phyloP scores from a whole-genome alignment of 176 grass and related monocot species.

The Aegilops longissima region DNA sequence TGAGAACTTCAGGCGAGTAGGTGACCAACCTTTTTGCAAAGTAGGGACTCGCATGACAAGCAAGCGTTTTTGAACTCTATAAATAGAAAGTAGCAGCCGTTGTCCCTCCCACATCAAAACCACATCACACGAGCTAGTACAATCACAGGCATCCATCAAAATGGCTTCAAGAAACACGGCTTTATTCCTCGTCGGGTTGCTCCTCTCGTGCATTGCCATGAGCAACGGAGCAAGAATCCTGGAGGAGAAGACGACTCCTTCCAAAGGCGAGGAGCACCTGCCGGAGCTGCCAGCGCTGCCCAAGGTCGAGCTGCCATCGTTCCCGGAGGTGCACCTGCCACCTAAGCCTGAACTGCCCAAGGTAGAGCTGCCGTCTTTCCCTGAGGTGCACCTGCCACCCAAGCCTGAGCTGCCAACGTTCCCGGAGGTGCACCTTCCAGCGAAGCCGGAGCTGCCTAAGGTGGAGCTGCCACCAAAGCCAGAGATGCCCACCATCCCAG shows the following conservation, averaged over 20 bases:
- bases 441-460: not conserved
- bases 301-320: slow-evolving; percentile 23
- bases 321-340: slow-evolving; percentile 10
- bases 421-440: not conserved
- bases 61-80: not conserved
- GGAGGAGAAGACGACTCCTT: not conserved
- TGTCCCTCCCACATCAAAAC: not conserved
- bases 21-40: not conserved
- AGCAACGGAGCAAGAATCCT: slow-evolving; percentile 18
- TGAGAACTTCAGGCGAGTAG: not conserved
- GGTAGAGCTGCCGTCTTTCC: slow-evolving; percentile 21
- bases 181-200: not conserved
- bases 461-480: not conserved
- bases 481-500: not conserved
- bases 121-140: not conserved
- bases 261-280: not conserved
- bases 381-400: slow-evolving; percentile 18
- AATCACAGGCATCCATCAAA: not conserved
- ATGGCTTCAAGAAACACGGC: not conserved
- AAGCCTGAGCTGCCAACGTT: slow-evolving; percentile 16
- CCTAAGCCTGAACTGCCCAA: slow-evolving; percentile 8
- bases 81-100: not conserved
- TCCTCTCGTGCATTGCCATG: not conserved
- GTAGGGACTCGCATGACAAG: not conserved
- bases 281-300: slow-evolving; percentile 28